Conservation (phyloP, 2,329 filamentous ascomycete species). For the Apiospora phragmitis region DNA sequence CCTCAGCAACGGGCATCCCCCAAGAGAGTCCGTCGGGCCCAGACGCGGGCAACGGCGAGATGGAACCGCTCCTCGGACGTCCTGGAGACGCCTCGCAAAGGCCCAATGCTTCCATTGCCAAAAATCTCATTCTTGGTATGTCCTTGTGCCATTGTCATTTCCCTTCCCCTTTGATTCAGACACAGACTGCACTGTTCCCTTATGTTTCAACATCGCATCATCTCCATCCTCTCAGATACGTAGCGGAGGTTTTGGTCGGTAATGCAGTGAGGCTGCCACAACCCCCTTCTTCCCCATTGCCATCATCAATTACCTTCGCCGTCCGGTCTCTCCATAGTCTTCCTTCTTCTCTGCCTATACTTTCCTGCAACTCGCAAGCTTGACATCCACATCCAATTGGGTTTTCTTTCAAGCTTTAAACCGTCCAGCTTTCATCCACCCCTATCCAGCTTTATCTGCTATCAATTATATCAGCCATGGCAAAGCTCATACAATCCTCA, state of each 20-base stretch:
- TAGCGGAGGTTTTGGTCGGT: not conserved
- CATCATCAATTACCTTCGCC: not conserved
- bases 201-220: not conserved
- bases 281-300: not conserved
- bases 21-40: conserved; percentile 35
- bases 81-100: conserved; percentile 73
- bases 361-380: not conserved
- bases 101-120: conserved; percentile 61
- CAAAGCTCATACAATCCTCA: conserved; percentile 42
- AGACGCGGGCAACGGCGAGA: conserved; percentile 25
- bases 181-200: not conserved
- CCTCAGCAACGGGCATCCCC: conserved; percentile 68
- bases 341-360: conserved; percentile 17
- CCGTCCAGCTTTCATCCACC: not conserved
- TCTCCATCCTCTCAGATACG: not conserved
- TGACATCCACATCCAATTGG: conserved; percentile 9
- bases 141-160: conserved; percentile 12
- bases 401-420: not conserved
- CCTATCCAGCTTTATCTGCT: not conserved
- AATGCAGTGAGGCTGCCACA: not conserved
- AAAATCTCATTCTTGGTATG: conserved; percentile 76
- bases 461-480: conserved; percentile 20
- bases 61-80: conserved; percentile 68
- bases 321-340: conserved; percentile 7
- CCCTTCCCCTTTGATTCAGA: conserved; percentile 8